Base-by-base conservation (phyloP, 805 yeast genomes). In the Yarrowia sp. region DNA sequence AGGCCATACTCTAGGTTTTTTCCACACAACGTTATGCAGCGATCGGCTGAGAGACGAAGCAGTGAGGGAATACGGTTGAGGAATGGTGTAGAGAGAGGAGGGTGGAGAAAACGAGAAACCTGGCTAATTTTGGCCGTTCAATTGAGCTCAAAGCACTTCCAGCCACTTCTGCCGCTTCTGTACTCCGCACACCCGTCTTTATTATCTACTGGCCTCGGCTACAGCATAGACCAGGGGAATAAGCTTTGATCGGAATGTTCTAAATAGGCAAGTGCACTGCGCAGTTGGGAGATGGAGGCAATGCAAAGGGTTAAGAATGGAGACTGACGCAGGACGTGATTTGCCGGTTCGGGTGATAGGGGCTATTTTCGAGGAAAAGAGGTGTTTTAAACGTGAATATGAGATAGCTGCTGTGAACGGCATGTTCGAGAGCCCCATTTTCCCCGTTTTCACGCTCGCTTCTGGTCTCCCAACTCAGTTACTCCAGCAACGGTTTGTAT, bases 211-310 rank as follows among this genome's bases (percentile, higher is more conserved):
- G 43, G 16, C 58, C 59, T 53, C 59, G 59, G 59, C 36, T 53
- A 53, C 45, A 22, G 14, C 35, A 38, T 22, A 14, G 7, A 9
- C 15, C 45, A 14, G 58, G 32, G 45, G 32, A 16, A n/a, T 53
- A 19, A 40, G 19, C 14, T 53, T 53, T 8, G 59, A 53, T 53
- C 45, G 59, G 59, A 53, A 53, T 53, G 59, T 53, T 38, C 59
- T 9, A 40, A 40, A 40, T 9, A 40, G 59, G 59, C 59, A 53
- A 53, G 45, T 12, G 16, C 59, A 40, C 45, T 53, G 59, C 59
- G 59, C 56, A 52, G 59, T 53, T 53, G 59, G 59, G 59, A 53
- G 59, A 53, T 35, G 59, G 58, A 52, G 56, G 56, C 56, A 36
- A 52, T 50, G 55, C 55, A 32, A 3, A 19, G n/a, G 38, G 36